phyloP scores from a whole-genome alignment of 2,329 filamentous ascomycete genomes.

The Neoascochyta sp. region DNA sequence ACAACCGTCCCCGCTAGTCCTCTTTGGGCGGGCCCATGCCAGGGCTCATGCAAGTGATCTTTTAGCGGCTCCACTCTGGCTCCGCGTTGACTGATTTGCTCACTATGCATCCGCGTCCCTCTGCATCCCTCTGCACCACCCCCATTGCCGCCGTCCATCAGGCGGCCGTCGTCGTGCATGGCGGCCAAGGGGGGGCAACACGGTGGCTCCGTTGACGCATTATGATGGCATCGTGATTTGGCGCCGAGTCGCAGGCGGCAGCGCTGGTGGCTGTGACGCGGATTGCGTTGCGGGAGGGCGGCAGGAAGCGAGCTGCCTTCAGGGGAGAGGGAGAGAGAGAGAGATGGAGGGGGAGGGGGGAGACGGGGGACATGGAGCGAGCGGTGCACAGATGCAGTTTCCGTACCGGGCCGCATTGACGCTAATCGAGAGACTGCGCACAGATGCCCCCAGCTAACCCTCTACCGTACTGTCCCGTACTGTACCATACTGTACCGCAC shows the following conservation, averaged over 20 bases:
- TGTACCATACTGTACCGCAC: too few relatives aligned
- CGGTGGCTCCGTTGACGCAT: too few relatives aligned
- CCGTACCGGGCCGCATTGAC: constrained; percentile 17
- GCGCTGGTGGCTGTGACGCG: constrained; percentile 1
- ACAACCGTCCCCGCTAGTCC: constrained; percentile 12
- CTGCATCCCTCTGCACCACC: background rate
- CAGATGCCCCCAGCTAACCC: background rate
- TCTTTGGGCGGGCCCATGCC: constrained; percentile 5
- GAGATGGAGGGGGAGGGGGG: too few relatives aligned
- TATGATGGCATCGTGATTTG: background rate
- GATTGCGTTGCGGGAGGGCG: too few relatives aligned
- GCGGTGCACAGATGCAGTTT: too few relatives aligned
- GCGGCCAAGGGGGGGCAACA: too few relatives aligned
- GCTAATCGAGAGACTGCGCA: constrained; percentile 7
- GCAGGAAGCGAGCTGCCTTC: too few relatives aligned
- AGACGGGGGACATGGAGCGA: too few relatives aligned
- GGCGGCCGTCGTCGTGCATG: too few relatives aligned
- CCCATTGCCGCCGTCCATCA: background rate
- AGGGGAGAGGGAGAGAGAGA: too few relatives aligned
- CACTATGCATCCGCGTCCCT: constrained; percentile 1
- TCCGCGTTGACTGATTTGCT: constrained; percentile 10
- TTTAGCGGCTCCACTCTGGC: constrained; percentile 10
- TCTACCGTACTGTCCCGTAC: background rate
- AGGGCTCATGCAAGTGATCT: constrained; percentile 20
- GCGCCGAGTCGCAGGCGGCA: background rate